Evolutionary conservation across 176 grass and related monocot species (phyloP).

Genomic region (Carex parvula): DNA sequence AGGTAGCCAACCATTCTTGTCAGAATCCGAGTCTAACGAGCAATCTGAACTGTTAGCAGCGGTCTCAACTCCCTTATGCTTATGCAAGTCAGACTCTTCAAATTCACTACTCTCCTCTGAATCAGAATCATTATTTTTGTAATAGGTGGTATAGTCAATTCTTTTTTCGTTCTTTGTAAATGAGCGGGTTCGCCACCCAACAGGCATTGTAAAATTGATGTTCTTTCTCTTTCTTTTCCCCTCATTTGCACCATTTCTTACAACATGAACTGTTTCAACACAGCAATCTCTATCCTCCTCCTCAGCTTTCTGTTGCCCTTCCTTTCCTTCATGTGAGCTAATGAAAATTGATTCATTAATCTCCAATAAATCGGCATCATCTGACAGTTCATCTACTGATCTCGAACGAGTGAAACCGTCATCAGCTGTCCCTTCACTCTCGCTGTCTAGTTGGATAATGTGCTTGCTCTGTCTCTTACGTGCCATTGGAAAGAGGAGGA

Average conservation of each 20-base stretch:
- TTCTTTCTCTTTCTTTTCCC: not conserved
- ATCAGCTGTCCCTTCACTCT: not conserved
- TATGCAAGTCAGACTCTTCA: not conserved
- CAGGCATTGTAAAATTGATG: not conserved
- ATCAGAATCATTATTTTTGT: not conserved
- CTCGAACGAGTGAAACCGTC: not conserved
- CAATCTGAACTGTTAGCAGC: no score
- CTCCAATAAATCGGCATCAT: not conserved
- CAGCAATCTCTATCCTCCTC: not conserved
- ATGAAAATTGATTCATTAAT: not conserved
- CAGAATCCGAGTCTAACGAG: not conserved
- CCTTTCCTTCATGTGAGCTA: not conserved
- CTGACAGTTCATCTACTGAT: not conserved
- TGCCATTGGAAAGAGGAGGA: not conserved
- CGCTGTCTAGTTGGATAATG: not conserved
- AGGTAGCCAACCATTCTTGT: not conserved
- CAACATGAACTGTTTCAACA: not conserved
- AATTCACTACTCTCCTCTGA: not conserved
- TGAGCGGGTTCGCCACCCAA: slow-evolving; percentile 6
- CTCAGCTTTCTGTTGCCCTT: not conserved
- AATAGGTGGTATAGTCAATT: not conserved
- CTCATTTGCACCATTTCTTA: not conserved
- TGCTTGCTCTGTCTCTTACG: not conserved
- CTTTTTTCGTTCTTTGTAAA: not conserved
- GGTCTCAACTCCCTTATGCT: no score